Conservation (phyloP, 441 rosid species). For the Erysimum pusillum region DNA sequence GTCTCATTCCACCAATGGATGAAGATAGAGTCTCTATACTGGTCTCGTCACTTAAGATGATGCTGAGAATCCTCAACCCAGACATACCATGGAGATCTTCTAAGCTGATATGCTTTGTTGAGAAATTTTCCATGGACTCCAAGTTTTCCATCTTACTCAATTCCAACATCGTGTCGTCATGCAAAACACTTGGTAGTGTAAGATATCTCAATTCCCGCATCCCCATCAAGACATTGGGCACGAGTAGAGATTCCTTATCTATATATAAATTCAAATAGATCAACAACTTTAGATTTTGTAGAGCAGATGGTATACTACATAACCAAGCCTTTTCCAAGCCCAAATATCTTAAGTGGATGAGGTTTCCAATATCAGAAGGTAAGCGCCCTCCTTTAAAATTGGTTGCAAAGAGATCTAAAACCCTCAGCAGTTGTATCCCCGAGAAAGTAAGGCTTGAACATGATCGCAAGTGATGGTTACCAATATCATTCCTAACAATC, state of each 20-base stretch:
- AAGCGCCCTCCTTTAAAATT: not conserved
- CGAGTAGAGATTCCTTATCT: not conserved
- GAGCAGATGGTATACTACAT: not conserved
- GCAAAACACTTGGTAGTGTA: not conserved
- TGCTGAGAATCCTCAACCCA: rapidly evolving
- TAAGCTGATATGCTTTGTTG: not conserved
- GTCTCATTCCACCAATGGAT: not conserved
- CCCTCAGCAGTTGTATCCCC: not conserved
- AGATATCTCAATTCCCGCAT: not conserved
- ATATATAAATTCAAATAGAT: not conserved
- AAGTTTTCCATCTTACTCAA: not conserved
- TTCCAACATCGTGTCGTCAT: not conserved
- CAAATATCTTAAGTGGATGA: constrained; percentile 1
- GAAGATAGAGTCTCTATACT: not conserved
- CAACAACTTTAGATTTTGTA: not conserved
- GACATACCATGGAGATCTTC: not conserved
- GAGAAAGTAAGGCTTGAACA: not conserved
- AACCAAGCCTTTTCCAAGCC: rapidly evolving
- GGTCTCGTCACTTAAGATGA: rapidly evolving
- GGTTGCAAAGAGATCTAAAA: not conserved
- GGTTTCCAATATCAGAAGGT: not conserved
- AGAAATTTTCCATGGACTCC: not conserved
- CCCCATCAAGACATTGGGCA: not conserved
- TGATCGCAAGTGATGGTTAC: no score
- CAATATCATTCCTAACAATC: not conserved